Percentiles rank a stretch among this genome's conserved stretches.
Evolutionary conservation across 1,139 yeast species (phyloP).

Genomic region (Pichia sp.): DNA sequence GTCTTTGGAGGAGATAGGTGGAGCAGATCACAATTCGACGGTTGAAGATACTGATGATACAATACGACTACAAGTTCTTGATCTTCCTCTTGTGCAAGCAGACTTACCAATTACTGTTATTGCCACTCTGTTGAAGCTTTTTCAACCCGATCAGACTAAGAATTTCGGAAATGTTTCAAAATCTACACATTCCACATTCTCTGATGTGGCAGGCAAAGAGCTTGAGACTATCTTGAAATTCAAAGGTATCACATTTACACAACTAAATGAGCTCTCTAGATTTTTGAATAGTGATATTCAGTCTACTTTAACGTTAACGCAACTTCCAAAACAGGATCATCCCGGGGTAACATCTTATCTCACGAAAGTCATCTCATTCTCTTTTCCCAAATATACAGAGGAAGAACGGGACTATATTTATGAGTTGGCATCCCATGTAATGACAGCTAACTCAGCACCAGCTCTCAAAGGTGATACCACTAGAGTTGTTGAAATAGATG

Average conservation of each 20-base stretch:
- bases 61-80: constrained; percentile 38
- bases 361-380: constrained; percentile 58
- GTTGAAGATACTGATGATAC: not conserved
- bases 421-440: constrained; percentile 55
- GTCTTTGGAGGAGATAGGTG: not conserved
- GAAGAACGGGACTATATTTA: constrained; percentile 43
- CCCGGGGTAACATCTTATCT: constrained; percentile 52
- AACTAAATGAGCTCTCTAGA: constrained; percentile 2
- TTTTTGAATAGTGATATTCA: constrained; percentile 5
- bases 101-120: constrained; percentile 52
- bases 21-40: not conserved
- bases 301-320: constrained; percentile 12
- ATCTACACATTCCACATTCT: not conserved
- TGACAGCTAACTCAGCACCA: constrained; percentile 83
- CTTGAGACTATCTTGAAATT: constrained; percentile 18
- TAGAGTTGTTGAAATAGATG: constrained; percentile 25
- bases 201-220: no score
- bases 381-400: constrained; percentile 46
- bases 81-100: constrained; percentile 53
- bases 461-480: constrained; percentile 75
- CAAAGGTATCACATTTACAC: not conserved
- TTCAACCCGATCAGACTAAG: constrained; percentile 49
- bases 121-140: constrained; percentile 42
- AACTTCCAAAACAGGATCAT: constrained; percentile 14
- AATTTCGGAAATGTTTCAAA: constrained; percentile 43